A percentile compares a stretch with the other conserved stretches of the same genome.
These are phyloP conservation scores for Neurospora sp. DNA, from an alignment of 495 filamentous ascomycete species.

Conservation along the genomic window DNA sequence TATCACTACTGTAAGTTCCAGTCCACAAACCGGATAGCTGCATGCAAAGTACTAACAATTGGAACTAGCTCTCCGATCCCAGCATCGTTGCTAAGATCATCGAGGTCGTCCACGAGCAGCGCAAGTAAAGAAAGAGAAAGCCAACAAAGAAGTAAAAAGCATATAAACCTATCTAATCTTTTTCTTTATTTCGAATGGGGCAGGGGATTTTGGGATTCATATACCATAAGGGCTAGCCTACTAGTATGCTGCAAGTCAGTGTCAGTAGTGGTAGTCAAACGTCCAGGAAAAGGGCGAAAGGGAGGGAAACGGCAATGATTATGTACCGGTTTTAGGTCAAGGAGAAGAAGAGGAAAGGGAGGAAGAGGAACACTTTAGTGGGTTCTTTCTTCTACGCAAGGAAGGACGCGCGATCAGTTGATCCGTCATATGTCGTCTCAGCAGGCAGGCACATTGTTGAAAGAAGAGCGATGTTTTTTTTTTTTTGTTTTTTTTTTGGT, in stretches of 20 bases:
- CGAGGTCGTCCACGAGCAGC: slow-evolving; percentile 54
- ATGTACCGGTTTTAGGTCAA: background rate
- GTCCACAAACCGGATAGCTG: background rate
- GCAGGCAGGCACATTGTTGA: background rate
- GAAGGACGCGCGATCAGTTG: background rate
- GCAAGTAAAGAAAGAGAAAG: slow-evolving; percentile 29
- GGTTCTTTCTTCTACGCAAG: background rate
- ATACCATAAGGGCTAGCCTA: background rate
- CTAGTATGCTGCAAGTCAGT: background rate
- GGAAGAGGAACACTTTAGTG: background rate
- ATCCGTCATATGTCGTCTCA: background rate
- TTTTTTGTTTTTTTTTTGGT: background rate
- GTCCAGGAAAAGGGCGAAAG: background rate
- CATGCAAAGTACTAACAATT: slow-evolving; percentile 25
- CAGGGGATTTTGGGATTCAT: background rate
- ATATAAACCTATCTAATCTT: background rate
- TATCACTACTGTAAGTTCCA: slow-evolving; percentile 66
- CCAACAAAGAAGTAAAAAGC: background rate
- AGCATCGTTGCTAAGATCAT: slow-evolving; percentile 87
- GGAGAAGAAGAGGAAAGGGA: background rate
- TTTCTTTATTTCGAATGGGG: background rate
- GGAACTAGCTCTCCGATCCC: slow-evolving; percentile 71
- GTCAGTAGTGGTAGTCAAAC: background rate
- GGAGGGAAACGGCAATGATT: background rate
- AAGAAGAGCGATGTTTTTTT: background rate